Evolutionary conservation across 2,329 filamentous ascomycete genomes (phyloP).

Genomic region (Exophiala bonariae): DNA sequence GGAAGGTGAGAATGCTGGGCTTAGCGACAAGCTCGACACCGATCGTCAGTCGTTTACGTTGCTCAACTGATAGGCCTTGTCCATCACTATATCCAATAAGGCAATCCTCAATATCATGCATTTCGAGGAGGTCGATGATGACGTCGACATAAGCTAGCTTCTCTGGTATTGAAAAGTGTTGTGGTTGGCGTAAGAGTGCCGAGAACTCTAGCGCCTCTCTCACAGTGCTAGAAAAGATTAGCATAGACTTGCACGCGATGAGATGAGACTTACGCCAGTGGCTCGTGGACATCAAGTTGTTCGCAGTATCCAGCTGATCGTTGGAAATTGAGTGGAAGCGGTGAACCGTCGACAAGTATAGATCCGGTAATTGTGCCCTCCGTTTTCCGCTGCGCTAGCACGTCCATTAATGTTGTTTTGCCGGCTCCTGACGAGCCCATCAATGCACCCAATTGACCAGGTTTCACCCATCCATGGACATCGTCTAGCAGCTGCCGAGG

Average conservation of each 20-base stretch:
- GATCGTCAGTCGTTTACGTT: constrained; percentile 71
- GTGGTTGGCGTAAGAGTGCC: constrained; percentile 62
- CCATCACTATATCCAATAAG: constrained; percentile 60
- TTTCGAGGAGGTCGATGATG: constrained; percentile 64
- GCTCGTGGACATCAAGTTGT: constrained; percentile 70
- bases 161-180: constrained; percentile 50
- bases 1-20: constrained; percentile 65
- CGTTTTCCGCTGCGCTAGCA: constrained; percentile 69
- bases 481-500: constrained; percentile 64
- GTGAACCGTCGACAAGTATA: constrained; percentile 68
- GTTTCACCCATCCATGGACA: constrained; percentile 75
- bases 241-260: no score
- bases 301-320: constrained; percentile 71
- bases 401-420: constrained; percentile 80
- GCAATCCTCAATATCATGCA: constrained; percentile 66
- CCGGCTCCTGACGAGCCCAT: constrained; percentile 80
- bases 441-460: constrained; percentile 75
- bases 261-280: constrained; percentile 50
- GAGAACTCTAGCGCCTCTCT: constrained; percentile 69
- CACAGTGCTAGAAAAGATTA: constrained; percentile 53
- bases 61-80: constrained; percentile 57
- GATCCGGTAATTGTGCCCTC: constrained; percentile 63
- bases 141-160: constrained; percentile 67
- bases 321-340: constrained; percentile 63
- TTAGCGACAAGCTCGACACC: constrained; percentile 71